Percentiles rank a stretch among this genome's conserved stretches.
Evolutionary conservation across 192 early-diverging fungal species (phyloP).

Genomic region (Coemansia sp.): DNA sequence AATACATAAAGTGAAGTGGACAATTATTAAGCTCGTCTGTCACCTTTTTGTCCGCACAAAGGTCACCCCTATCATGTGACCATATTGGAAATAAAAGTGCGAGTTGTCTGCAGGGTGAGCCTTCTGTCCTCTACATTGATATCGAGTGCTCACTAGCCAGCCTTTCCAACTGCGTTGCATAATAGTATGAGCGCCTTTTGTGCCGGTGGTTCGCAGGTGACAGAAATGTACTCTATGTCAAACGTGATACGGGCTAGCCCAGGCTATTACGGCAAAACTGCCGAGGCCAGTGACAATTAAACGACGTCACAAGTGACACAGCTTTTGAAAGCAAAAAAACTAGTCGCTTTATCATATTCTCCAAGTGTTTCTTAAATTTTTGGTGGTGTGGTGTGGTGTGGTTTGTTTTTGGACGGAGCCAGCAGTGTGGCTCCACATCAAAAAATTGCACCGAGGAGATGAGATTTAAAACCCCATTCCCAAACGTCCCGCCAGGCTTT

Average conservation of each 20-base stretch:
- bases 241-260: too few species aligned
- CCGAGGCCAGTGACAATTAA: too few species aligned
- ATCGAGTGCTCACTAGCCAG: conserved; percentile 2
- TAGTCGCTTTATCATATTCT: too few species aligned
- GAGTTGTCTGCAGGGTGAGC: background rate
- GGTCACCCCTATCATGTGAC: background rate
- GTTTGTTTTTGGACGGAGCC: conserved; percentile 35
- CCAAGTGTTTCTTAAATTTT: background rate
- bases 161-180: background rate
- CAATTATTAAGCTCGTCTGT: background rate
- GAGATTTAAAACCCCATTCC: conserved; percentile 39
- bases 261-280: too few species aligned
- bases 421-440: conserved; percentile 43
- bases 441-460: conserved; percentile 46
- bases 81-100: too few species aligned
- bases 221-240: too few species aligned
- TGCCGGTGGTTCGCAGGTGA: too few species aligned
- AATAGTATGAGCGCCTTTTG: too few species aligned
- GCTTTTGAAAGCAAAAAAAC: too few species aligned
- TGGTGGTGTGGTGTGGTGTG: background rate
- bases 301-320: too few species aligned
- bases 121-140: conserved; percentile 2
- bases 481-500: conserved; percentile 37
- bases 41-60: background rate
- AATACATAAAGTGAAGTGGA: background rate